Base-by-base conservation (phyloP, 352 stramenopile genomes). In the Thraustochytrium aureum region DNA sequence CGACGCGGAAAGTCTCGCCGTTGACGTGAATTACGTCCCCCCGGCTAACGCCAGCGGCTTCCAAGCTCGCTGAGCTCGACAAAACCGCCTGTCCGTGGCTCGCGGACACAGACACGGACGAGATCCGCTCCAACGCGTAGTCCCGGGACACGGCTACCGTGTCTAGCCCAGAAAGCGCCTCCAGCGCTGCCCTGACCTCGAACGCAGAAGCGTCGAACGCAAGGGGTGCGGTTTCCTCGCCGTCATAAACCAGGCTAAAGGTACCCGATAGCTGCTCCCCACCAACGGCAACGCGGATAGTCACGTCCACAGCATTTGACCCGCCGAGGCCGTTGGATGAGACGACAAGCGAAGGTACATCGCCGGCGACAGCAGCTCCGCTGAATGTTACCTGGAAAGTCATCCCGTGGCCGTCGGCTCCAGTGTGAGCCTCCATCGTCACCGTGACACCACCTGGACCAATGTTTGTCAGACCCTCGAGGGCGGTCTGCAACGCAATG, bases 191-290 rank as follows among this genome's bases (percentile, higher is more conserved):
- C 65, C 95, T 88, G 74, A 99, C 86, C 52, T 93, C 88, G 1
- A 91, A 50, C 0, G 88, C 91, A 2, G 90, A 86, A 0, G 90
- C 91, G 75, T 90, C 85, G 45, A 90, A 95, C 0, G 87, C 85
- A n/a, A 99, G 88, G 2, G 83, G 43, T 20, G 67, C 52, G 4
- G 93, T 96, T 4, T 89, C 87, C 42, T 95, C 89, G 5, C 87
- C 88, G 72, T 90, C 87, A 81, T 96, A 96, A 41, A 87, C 88
- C 1, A 99, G 84, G 20, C 86, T 88, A 81, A 97, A 99, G 4
- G 75, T 89, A 0, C 94, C 95, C 5, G 86, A 87, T 0, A 98
- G 60, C 45, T 86, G 89, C 61, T 89, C 97, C 0, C 88, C 90
- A 41, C 96, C 89, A 0, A 86, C 88, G 41, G 93, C 90, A 82